These are phyloP conservation scores for Boeremia exigua DNA, from an alignment of 2,329 filamentous ascomycete species.

Conservation along the genomic window DNA sequence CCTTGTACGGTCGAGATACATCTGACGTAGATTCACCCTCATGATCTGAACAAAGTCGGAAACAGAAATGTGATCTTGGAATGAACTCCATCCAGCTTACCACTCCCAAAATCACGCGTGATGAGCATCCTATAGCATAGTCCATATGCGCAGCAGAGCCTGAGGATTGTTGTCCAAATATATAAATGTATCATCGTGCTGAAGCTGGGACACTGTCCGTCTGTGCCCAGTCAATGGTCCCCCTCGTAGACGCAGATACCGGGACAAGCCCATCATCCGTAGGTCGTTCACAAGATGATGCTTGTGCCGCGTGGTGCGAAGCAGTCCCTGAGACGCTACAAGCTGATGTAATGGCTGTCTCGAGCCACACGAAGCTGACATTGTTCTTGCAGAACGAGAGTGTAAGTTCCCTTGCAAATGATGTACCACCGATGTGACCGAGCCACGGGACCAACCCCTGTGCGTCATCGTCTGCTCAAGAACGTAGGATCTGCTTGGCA, in stretches of 20 bases:
- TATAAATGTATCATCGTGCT: neutral
- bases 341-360: too few relatives aligned
- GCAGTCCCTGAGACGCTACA: too few relatives aligned
- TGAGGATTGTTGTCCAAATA: neutral
- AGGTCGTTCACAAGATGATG: neutral
- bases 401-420: neutral
- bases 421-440: neutral
- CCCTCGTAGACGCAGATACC: neutral
- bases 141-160: conserved; percentile 2
- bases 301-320: too few relatives aligned
- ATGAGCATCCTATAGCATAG: conserved; percentile 5
- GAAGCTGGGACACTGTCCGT: conserved; percentile 1
- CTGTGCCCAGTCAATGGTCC: neutral
- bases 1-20: neutral
- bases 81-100: neutral
- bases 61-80: neutral
- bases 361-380: too few relatives aligned
- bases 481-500: conserved; percentile 8
- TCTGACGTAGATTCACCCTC: neutral
- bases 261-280: too few relatives aligned
- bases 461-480: neutral
- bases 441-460: neutral
- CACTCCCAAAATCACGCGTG: neutral
- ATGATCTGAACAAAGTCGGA: neutral
- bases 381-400: neutral